These are phyloP conservation scores for Colletotrichum chlorophyti DNA, from an alignment of 2,329 filamentous ascomycete species.

Conservation along the genomic window DNA sequence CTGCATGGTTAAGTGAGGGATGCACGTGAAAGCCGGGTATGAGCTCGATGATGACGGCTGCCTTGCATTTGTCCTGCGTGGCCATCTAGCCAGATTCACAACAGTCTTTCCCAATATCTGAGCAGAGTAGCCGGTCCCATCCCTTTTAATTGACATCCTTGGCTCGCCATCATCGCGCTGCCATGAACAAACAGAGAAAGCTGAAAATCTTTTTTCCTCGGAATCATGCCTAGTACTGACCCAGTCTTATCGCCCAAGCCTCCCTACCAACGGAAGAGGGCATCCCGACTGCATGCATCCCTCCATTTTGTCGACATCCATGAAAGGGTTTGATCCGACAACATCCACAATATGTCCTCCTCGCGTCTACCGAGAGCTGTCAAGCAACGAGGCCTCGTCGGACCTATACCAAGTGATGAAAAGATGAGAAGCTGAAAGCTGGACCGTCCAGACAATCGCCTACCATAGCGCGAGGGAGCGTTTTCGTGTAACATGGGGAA, in stretches of 20 bases:
- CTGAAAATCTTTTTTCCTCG: slow-evolving; percentile 29
- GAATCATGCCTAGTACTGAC: slow-evolving; percentile 30
- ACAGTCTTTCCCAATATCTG: slow-evolving; percentile 27
- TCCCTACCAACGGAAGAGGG: slow-evolving; percentile 20
- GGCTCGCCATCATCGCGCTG: slow-evolving; percentile 27
- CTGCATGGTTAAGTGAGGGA: neutral
- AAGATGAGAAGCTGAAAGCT: slow-evolving; percentile 21
- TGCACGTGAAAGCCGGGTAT: neutral
- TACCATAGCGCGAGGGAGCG: slow-evolving; percentile 2
- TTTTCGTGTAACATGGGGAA: slow-evolving; percentile 32
- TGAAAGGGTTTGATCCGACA: neutral
- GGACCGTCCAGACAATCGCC: slow-evolving; percentile 16
- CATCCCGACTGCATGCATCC: slow-evolving; percentile 15
- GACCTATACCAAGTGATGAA: slow-evolving; percentile 23
- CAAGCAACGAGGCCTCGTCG: slow-evolving; percentile 9
- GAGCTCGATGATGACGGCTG: too few species aligned
- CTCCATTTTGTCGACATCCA: slow-evolving; percentile 5
- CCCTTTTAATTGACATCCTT: slow-evolving; percentile 28
- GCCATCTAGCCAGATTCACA: slow-evolving; percentile 16
- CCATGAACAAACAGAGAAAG: slow-evolving; percentile 29
- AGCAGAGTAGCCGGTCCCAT: slow-evolving; percentile 27
- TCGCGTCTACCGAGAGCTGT: slow-evolving; percentile 20
- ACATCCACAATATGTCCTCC: slow-evolving; percentile 7
- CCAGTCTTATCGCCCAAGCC: slow-evolving; percentile 18
- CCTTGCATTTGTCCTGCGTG: slow-evolving; percentile 8